Evolutionary conservation across 2,329 filamentous ascomycete species (phyloP), one percentile per base, ranked within the genome.

Genomic region (Pseudocercospora fijiensis): DNA sequence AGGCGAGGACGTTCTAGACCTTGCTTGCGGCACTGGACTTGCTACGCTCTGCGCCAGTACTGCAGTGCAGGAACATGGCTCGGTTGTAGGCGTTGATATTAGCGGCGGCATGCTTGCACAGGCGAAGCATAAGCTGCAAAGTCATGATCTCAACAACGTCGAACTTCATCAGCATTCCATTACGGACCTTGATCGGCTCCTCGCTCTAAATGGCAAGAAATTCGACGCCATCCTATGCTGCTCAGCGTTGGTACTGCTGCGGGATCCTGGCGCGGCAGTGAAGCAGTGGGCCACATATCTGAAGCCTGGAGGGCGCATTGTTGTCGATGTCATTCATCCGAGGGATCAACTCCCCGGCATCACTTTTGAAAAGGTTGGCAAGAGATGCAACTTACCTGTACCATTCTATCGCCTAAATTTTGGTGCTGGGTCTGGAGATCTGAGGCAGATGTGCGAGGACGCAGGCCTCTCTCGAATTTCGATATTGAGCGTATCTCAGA

Each of bases 11-110:
- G 69, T 82, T n/a, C 75, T 82, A 11, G 80, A 82, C 60, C 72
- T 82, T 16, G 80, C 79, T 5, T 81, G 79, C 64, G 79, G 80
- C 3, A 82, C 80, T 5, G 80, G 80, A 4, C 74, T 81, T 0
- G 71, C 81, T 16, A 76, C 75, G 0, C 76, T 80, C 65, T 72
- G 75, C 7, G 76, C 76, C 33, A 73, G 76, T 9, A 70, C 77
- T n/a, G 72, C 67, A 4, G 77, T 81, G 4, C 79, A 78, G 0
- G 63, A 74, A 10, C 61, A 67, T 7, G 79, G 79, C 9, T 58
- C 65, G 7, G 77, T 81, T 0, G 60, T 77, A 9, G 80, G 78
- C 16, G 67, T 81, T 33, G 80, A 82, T 62, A 71, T 81, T 27
- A 75, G 71, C 43, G 64, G 75, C 8, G 75, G 76, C 28, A 81